Conservation (phyloP, 768 basidiomycete genomes). For the Tylopilus vinaceipallidus region DNA sequence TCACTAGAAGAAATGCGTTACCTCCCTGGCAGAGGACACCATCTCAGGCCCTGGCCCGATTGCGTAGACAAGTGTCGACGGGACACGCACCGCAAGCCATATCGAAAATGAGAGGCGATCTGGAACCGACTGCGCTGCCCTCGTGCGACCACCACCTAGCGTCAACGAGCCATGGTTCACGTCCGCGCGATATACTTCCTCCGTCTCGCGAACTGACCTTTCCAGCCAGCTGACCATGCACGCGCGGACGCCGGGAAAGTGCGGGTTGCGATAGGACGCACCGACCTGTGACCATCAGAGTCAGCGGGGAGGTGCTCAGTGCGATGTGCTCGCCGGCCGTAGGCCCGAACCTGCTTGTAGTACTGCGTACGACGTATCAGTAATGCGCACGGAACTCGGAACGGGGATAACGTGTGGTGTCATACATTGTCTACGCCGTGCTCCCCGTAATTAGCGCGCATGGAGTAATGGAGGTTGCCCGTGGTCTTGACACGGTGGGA, state of each 20-base stretch:
- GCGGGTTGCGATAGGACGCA: slow-evolving; percentile 70
- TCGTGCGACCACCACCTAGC: slow-evolving; percentile 28
- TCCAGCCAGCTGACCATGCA: slow-evolving; percentile 54
- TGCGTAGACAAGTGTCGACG: neutral
- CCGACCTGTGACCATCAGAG: slow-evolving; percentile 40
- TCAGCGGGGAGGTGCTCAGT: no score
- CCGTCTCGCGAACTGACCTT: slow-evolving; percentile 34
- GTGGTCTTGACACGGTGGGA: slow-evolving; percentile 23
- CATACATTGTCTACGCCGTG: slow-evolving; percentile 61
- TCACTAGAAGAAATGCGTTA: slow-evolving; percentile 6
- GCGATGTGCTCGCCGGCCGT: neutral
- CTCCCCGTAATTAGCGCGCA: slow-evolving; percentile 50
- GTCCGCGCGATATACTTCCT: neutral
- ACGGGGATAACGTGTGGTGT: neutral
- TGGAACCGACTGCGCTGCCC: slow-evolving; percentile 4
- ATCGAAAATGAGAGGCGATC: slow-evolving; percentile 26
- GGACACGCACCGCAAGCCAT: slow-evolving; percentile 30
- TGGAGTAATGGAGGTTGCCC: slow-evolving; percentile 37
- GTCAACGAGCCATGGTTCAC: slow-evolving; percentile 13
- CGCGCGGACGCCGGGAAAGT: slow-evolving; percentile 62
- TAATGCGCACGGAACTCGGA: slow-evolving; percentile 2
- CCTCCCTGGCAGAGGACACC: slow-evolving; percentile 21
- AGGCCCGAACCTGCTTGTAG: slow-evolving; percentile 26
- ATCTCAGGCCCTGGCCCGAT: neutral
- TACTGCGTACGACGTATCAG: slow-evolving; percentile 17